phyloP scores from a whole-genome alignment of 495 filamentous ascomycete genomes.

The Talaromyces proteolyticus region DNA sequence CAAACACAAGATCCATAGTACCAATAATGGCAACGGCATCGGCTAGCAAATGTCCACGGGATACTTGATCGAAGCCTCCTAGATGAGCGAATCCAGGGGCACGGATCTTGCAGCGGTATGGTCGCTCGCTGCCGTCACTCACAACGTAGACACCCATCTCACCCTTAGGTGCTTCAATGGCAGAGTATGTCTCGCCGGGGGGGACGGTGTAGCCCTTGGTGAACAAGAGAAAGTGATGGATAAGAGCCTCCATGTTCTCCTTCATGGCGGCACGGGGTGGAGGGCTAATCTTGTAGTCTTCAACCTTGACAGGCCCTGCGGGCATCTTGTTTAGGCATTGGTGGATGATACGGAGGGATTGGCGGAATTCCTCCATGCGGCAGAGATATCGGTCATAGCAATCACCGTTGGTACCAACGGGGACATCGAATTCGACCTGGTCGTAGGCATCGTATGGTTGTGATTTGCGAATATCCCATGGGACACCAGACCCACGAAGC shows the following conservation, averaged over 20 bases:
- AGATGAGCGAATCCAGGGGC: slow-evolving; percentile 97
- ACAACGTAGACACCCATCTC: slow-evolving; percentile 99
- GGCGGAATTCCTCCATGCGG: slow-evolving; percentile 99
- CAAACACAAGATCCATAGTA: slow-evolving; percentile 81
- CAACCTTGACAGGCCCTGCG: slow-evolving; percentile 83
- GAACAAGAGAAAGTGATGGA: slow-evolving; percentile 98
- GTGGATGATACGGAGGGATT: slow-evolving; percentile 95
- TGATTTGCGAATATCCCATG: slow-evolving; percentile 94
- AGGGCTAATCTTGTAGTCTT: slow-evolving; percentile 98
- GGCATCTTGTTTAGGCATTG: slow-evolving; percentile 99
- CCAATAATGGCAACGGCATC: slow-evolving; percentile 97
- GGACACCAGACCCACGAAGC: slow-evolving; percentile 95
- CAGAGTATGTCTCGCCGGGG: slow-evolving; percentile 96
- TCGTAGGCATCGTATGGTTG: slow-evolving; percentile 97
- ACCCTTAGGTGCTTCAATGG: slow-evolving; percentile 97
- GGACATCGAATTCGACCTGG: slow-evolving; percentile 96
- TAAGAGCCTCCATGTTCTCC: slow-evolving; percentile 99
- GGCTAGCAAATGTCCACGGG: slow-evolving; percentile 85
- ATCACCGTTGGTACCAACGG: slow-evolving; percentile 93
- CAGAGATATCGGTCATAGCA: slow-evolving; percentile 99
- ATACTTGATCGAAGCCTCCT: slow-evolving; percentile 87
- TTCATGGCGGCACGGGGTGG: slow-evolving; percentile 98
- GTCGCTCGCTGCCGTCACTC: slow-evolving; percentile 89
- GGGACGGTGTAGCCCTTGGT: slow-evolving; percentile 97
- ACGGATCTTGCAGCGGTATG: slow-evolving; percentile 96